Evolutionary conservation across 1,139 yeast genomes (phyloP).

Genomic region (Magnusiomyces fungicola): DNA sequence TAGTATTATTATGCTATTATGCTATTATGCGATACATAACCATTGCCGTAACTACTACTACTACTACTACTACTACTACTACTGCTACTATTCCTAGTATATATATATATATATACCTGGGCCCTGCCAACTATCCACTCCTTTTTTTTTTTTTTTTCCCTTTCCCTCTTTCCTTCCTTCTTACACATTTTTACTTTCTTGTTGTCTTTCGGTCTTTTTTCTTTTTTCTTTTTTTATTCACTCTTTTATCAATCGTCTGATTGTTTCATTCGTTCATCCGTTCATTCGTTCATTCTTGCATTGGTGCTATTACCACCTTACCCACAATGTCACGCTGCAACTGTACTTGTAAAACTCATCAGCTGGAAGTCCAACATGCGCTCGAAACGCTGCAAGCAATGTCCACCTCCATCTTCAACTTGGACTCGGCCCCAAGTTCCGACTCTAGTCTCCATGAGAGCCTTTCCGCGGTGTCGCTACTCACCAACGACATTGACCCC

Average conservation of each 20-base stretch:
- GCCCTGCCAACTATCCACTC: neutral
- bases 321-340: neutral
- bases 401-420: neutral
- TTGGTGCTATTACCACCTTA: no score
- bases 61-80: no score
- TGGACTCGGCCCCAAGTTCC: neutral
- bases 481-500: neutral
- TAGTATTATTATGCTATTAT: neutral
- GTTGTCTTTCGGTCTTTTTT: neutral
- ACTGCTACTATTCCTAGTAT: no score
- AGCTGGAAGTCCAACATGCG: neutral
- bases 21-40: neutral
- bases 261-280: neutral
- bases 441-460: neutral
- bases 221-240: neutral
- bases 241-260: neutral
- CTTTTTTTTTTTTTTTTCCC: constrained; percentile 2
- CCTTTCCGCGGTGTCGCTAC: neutral
- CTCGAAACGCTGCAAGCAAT: neutral
- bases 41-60: neutral
- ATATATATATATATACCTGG: neutral
- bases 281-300: neutral
- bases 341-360: neutral
- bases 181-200: no score
- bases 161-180: neutral